phyloP scores from a whole-genome alignment of 768 basidiomycete genomes.

The Clavulina sp. region DNA sequence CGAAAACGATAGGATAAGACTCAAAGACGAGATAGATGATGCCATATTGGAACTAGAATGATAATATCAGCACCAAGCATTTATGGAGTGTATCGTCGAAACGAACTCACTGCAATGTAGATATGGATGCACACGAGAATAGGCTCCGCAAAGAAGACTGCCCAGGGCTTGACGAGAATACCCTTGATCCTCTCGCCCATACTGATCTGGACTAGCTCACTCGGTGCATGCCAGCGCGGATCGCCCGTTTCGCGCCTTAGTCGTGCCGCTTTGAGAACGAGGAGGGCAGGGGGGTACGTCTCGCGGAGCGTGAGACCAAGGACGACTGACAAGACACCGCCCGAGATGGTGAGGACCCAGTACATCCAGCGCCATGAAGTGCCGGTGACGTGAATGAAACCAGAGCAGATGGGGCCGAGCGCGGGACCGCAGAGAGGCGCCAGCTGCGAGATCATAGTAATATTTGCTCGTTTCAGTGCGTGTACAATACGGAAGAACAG shows the following conservation, averaged over 20 bases:
- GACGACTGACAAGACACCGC: constrained; percentile 6
- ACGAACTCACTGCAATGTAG: constrained; percentile 8
- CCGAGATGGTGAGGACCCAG: constrained; percentile 15
- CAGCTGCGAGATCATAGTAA: constrained; percentile 11
- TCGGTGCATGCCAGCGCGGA: neutral
- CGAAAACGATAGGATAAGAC: constrained; percentile 19
- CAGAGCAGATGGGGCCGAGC: constrained; percentile 14
- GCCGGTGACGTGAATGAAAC: constrained; percentile 10
- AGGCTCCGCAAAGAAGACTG: constrained; percentile 15
- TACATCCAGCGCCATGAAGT: constrained; percentile 16
- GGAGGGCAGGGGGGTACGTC: constrained; percentile 10
- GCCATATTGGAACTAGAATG: too few species aligned
- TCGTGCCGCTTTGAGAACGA: constrained; percentile 9
- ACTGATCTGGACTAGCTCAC: neutral
- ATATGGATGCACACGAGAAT: constrained; percentile 14
- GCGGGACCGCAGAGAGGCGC: constrained; percentile 14
- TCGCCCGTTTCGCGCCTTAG: constrained; percentile 16
- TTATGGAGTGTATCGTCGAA: too few species aligned
- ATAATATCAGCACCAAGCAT: too few species aligned
- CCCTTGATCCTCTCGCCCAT: constrained; percentile 1
- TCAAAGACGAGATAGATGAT: too few species aligned
- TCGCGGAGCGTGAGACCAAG: constrained; percentile 12
- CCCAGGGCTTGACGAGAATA: constrained; percentile 14
- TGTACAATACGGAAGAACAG: too few species aligned
- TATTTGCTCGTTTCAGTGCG: constrained; percentile 12